A percentile compares a stretch with the other conserved stretches of the same genome.
Evolutionary conservation across 192 early-diverging fungal species (phyloP).

Genomic region (Gaertneriomyces sp.): DNA sequence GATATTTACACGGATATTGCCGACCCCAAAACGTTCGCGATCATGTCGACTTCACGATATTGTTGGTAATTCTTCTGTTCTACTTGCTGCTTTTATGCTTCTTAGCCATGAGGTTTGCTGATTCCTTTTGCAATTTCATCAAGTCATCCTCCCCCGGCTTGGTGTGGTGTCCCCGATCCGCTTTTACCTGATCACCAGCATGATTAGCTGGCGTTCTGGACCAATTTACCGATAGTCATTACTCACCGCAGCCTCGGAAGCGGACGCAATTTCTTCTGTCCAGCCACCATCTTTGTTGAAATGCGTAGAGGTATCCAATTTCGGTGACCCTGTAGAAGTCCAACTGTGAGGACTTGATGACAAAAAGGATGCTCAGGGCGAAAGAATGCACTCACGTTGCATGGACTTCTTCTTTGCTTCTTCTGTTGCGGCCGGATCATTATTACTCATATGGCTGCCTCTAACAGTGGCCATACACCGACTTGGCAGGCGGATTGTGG

Average conservation of each 20-base stretch:
- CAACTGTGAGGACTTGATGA: not conserved
- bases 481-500: not conserved
- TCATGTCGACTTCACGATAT: too few relatives aligned
- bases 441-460: constrained; percentile 5
- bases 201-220: not conserved
- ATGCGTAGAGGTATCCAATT: constrained; percentile 6
- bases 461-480: not conserved
- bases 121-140: constrained; percentile 9
- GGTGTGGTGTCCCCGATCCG: constrained; percentile 12
- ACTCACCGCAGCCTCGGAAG: constrained; percentile 10
- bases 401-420: not conserved
- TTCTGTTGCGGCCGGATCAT: not conserved
- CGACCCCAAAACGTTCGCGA: too few relatives aligned
- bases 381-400: not conserved
- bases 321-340: not conserved
- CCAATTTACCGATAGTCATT: not conserved
- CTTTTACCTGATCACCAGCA: constrained; percentile 5
- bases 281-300: constrained; percentile 18
- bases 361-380: not conserved
- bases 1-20: too few relatives aligned
- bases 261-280: constrained; percentile 9
- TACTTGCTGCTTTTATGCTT: not conserved
- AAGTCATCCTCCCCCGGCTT: not conserved
- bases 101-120: not conserved
- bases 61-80: too few relatives aligned